Percentiles rank a stretch among this genome's conserved stretches.
Evolutionary conservation across 768 basidiomycete genomes (phyloP).

Genomic region (Kwoniella dendrophila): DNA sequence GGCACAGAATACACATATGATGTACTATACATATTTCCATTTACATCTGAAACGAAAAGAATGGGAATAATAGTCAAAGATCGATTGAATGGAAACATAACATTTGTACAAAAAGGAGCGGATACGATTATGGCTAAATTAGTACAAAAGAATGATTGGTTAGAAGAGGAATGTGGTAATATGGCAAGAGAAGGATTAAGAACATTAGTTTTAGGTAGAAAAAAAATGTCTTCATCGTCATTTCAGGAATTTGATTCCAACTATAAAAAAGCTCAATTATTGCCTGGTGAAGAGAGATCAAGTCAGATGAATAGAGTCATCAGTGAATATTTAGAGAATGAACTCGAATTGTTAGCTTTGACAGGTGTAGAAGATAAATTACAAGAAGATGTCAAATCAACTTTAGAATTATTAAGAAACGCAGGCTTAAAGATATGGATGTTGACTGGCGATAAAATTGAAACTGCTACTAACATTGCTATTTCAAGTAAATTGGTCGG

Average conservation of each 20-base stretch:
- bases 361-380: conserved; percentile 99
- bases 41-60: conserved; percentile 97
- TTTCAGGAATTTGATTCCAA: conserved; percentile 73
- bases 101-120: conserved; percentile 93
- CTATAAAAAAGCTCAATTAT: conserved; percentile 77
- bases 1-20: conserved; percentile 72
- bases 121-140: conserved; percentile 97
- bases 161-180: conserved; percentile 97
- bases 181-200: conserved; percentile 96
- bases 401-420: conserved; percentile 87
- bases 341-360: conserved; percentile 85
- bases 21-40: conserved; percentile 93
- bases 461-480: conserved; percentile 97
- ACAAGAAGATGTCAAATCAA: conserved; percentile 93
- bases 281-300: conserved; percentile 71
- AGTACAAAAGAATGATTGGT: conserved; percentile 96
- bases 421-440: conserved; percentile 99
- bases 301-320: conserved; percentile 79
- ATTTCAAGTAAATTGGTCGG: conserved; percentile 95
- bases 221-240: conserved; percentile 68
- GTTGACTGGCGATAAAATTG: conserved; percentile 98
- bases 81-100: conserved; percentile 70
- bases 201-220: conserved; percentile 88
- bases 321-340: conserved; percentile 74
- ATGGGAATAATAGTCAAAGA: conserved; percentile 98